phyloP scores from a whole-genome alignment of 345 rosid species.

The Cardamine resedifolia region DNA sequence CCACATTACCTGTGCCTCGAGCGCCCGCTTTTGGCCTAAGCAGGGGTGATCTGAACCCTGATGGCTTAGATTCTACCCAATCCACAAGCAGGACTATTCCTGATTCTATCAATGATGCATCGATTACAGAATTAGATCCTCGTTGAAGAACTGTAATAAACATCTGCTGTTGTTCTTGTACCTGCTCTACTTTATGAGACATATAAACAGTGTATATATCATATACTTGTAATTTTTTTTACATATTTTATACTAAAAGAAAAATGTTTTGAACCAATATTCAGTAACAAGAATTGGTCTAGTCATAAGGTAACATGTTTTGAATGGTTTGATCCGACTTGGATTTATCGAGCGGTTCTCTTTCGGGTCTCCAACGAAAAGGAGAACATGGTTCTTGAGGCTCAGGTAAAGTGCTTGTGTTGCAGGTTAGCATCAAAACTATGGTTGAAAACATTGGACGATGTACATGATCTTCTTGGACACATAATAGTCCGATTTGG shows the following conservation, averaged over 20 bases:
- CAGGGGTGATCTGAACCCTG: neutral
- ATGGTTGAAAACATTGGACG: neutral
- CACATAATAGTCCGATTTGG: constrained; percentile 1
- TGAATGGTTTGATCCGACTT: neutral
- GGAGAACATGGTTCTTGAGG: neutral
- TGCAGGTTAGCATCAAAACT: neutral
- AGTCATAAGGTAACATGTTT: neutral
- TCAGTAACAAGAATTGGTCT: neutral
- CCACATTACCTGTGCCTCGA: constrained; percentile 34
- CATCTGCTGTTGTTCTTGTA: neutral
- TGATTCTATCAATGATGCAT: neutral
- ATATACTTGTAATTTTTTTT: neutral
- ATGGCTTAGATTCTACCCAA: neutral
- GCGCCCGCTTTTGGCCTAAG: constrained; percentile 22
- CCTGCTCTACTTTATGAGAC: neutral
- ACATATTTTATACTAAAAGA: neutral
- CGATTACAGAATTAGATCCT: constrained; percentile 18
- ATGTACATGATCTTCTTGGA: neutral
- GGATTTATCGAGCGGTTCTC: neutral
- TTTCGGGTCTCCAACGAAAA: neutral
- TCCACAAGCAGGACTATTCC: constrained; percentile 2
- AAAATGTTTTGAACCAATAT: neutral
- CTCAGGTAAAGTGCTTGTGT: neutral
- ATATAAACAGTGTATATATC: neutral
- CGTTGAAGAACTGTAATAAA: neutral